A percentile compares a stretch with the other conserved stretches of the same genome.
These are phyloP conservation scores for Marasmius sp. DNA, from an alignment of 1,284 basidiomycete genomes.

Conservation along the genomic window DNA sequence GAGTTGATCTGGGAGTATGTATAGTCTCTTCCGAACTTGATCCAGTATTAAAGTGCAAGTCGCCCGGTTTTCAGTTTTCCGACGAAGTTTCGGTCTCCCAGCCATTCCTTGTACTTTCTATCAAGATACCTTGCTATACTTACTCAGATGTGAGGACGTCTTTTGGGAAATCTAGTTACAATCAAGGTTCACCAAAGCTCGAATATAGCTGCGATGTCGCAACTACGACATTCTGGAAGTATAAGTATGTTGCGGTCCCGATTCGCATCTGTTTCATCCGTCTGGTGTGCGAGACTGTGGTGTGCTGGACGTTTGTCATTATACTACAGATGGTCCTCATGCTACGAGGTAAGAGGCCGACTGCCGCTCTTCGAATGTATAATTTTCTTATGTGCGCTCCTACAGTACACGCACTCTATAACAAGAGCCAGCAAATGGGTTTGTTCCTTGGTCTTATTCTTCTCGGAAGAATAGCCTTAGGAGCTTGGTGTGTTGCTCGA, in stretches of 20 bases:
- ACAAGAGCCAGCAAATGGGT: background rate
- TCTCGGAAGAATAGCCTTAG: background rate
- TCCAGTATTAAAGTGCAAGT: too few species aligned
- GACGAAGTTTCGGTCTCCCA: background rate
- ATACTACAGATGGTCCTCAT: background rate
- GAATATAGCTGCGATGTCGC: background rate
- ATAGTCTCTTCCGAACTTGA: too few species aligned
- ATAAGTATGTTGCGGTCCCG: background rate
- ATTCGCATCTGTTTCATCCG: background rate
- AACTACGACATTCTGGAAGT: background rate
- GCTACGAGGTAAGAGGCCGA: background rate
- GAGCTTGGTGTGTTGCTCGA: background rate
- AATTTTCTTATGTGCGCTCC: background rate
- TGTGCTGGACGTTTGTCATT: background rate
- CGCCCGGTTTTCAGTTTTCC: too few species aligned
- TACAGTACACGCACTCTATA: background rate
- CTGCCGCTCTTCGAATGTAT: background rate
- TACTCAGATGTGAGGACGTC: background rate
- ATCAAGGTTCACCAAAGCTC: background rate
- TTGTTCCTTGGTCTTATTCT: background rate
- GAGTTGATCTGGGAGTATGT: too few species aligned
- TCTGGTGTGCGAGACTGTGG: background rate
- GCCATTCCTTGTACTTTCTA: background rate
- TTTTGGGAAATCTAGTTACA: background rate
- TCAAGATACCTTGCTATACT: background rate